Evolutionary conservation across 2,329 filamentous ascomycete genomes (phyloP), one percentile per base, ranked within the genome.

Genomic region (Elsinoe ampelina): DNA sequence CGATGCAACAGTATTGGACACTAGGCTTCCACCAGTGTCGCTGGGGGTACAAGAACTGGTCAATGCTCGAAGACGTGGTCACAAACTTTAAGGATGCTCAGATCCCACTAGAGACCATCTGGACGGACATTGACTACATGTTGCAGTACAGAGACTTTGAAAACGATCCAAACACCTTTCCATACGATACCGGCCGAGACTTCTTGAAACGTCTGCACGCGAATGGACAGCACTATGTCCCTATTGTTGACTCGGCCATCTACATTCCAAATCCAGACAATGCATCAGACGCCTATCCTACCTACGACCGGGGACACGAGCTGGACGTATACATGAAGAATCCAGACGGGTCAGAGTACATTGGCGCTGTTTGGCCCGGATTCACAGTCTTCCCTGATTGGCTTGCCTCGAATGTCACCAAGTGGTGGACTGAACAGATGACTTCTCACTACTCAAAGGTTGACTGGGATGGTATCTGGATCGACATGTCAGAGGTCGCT

Each of bases 11-110:
- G 62, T 93, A 93, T 72, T 92, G 82, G 77, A 82, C 84, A 0
- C 82, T 95, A 59, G 89, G 89, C 0, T 92, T 80, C 66, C 89
- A 95, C 62, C 88, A 95, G 67, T 92, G 87, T 63, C 79, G 87
- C 58, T 93, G 88, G 83, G 89, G 88, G 2, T 61, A 60, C 39
- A 73, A 78, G 38, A 89, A 87, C 63, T 89, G 85, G 82, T 79
- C 80, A 1, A 76, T 81, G 26, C 66, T 89, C 2, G 78, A 85
- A 60, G 79, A 79, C 61, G 75, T 81, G 10, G 73, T 80, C 32
- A 70, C 77, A 48, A 76, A 74, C 54, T 80, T 78, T 67, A 74
- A 72, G 58, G 72, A 71, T 17, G 81, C 80, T 58, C 70, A 75
- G 30, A 83, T 84, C 56, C 81, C 80, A 0, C 68, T 83, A 1